These are phyloP conservation scores for Pseudozyma tsukubaensis DNA, from an alignment of 1,284 basidiomycete genomes.

Conservation along the genomic window DNA sequence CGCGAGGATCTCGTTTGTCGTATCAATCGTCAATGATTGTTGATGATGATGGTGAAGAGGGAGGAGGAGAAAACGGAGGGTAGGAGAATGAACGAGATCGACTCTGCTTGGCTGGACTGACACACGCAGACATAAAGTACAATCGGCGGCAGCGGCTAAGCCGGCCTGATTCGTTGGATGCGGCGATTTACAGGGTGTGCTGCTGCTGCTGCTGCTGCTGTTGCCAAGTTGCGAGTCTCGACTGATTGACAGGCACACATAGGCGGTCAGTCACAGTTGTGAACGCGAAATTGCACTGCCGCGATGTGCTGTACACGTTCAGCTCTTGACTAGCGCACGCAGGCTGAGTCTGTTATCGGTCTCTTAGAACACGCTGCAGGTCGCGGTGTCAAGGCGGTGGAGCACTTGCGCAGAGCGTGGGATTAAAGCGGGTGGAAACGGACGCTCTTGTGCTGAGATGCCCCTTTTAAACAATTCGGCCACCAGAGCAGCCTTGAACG, in stretches of 20 bases:
- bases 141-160: conserved; percentile 24
- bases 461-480: not conserved
- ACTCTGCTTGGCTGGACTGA: not conserved
- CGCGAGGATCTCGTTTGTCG: conserved; percentile 44
- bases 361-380: not conserved
- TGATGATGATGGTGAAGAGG: conserved; percentile 21
- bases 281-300: not conserved
- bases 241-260: not conserved
- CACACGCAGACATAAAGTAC: not conserved
- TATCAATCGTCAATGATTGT: conserved; percentile 21
- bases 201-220: not conserved
- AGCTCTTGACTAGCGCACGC: not conserved
- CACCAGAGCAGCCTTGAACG: conserved; percentile 7
- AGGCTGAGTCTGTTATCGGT: not conserved
- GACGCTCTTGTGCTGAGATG: not conserved
- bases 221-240: not conserved
- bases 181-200: not conserved
- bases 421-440: conserved; percentile 13
- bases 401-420: not conserved
- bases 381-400: not conserved
- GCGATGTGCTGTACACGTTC: conserved; percentile 12
- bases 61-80: conserved; percentile 1
- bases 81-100: conserved; percentile 2
- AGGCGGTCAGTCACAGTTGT: not conserved
- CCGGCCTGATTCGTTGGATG: not conserved